Evolutionary conservation across 805 yeast species (phyloP).

Genomic region (Metschnikowia bowlesiae): DNA sequence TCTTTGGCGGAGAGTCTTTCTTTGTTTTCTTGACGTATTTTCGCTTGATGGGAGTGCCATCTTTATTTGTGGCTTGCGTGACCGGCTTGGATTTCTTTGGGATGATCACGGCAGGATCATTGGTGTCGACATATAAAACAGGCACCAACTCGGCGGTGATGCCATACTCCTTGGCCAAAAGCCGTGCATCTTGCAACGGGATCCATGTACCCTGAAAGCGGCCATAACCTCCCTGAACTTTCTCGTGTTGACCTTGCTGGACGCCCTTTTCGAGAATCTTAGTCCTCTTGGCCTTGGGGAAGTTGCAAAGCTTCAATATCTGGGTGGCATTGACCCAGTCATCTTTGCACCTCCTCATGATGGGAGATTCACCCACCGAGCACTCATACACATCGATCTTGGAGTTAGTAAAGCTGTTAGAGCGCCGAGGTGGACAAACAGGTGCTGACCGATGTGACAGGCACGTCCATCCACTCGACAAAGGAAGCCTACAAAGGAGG

Average conservation of each 20-base stretch:
- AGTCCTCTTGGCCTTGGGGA: conserved; percentile 91
- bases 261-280: conserved; percentile 89
- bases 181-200: conserved; percentile 68
- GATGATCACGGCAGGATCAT: conserved; percentile 33
- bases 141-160: conserved; percentile 39
- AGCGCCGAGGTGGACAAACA: not conserved
- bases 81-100: conserved; percentile 30
- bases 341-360: conserved; percentile 86
- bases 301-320: conserved; percentile 85
- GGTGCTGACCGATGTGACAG: not conserved
- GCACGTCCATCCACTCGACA: not conserved
- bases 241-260: conserved; percentile 85
- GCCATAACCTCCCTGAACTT: conserved; percentile 96
- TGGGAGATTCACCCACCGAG: conserved; percentile 60
- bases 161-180: conserved; percentile 38
- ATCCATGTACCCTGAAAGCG: conserved; percentile 98
- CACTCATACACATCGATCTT: conserved; percentile 69
- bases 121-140: conserved; percentile 34
- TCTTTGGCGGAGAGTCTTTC: conserved; percentile 50
- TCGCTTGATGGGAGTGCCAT: conserved; percentile 40
- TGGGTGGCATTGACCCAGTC: conserved; percentile 98
- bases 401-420: conserved; percentile 2
- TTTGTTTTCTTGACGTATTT: conserved; percentile 47
- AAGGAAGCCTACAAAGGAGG: not conserved
- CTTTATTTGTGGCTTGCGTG: conserved; percentile 22